phyloP scores from a whole-genome alignment of 1,284 basidiomycete species.

The Naganishia cerealis region DNA sequence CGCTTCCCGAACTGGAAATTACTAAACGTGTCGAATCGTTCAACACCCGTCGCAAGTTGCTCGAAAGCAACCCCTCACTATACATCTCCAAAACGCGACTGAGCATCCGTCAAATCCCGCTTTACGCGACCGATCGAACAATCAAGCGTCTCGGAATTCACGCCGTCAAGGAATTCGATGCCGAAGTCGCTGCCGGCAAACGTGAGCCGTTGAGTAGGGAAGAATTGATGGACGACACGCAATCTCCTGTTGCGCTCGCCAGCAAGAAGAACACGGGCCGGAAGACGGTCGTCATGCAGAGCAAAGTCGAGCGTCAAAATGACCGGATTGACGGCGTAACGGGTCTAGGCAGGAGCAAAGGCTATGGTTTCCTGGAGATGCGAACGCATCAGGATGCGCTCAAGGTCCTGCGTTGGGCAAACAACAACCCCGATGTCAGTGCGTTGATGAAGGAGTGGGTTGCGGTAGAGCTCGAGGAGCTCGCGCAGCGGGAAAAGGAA shows the following conservation, averaged over 20 bases:
- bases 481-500: conserved; percentile 63
- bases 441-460: conserved; percentile 75
- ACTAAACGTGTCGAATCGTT: conserved; percentile 80
- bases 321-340: conserved; percentile 85
- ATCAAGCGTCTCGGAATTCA: conserved; percentile 84
- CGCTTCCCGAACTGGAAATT: conserved; percentile 69
- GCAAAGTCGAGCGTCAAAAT: conserved; percentile 77
- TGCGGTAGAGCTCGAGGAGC: conserved; percentile 72
- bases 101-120: conserved; percentile 85
- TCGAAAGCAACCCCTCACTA: conserved; percentile 86
- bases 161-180: conserved; percentile 74
- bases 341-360: conserved; percentile 80
- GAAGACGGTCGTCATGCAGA: conserved; percentile 67
- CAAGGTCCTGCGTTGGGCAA: conserved; percentile 87
- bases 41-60: conserved; percentile 72
- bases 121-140: conserved; percentile 83
- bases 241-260: conserved; percentile 49
- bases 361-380: conserved; percentile 96
- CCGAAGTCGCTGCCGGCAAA: conserved; percentile 69
- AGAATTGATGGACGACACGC: conserved; percentile 63
- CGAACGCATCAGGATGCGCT: conserved; percentile 82
- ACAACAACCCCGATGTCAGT: conserved; percentile 74
- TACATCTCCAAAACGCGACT: conserved; percentile 93
- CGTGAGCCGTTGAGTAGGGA: conserved; percentile 69
- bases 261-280: conserved; percentile 44